Evolutionary conservation across 257 asterid genomes (phyloP).

Genomic region (Fraxinus excelsior): DNA sequence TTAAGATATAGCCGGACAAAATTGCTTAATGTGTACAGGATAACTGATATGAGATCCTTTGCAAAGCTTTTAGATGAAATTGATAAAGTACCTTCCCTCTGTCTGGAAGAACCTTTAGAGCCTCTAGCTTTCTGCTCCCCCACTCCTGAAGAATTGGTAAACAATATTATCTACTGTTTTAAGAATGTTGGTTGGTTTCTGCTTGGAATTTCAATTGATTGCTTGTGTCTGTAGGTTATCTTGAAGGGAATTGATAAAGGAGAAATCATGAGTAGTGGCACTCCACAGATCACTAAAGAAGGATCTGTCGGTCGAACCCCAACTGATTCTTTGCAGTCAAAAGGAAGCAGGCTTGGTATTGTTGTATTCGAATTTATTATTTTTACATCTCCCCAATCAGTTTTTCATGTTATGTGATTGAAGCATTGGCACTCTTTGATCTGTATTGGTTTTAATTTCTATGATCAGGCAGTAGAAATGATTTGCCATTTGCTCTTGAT

Average conservation of each 20-base stretch:
- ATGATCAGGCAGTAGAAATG: slow-evolving; percentile 67
- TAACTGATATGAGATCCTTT: slow-evolving; percentile 42
- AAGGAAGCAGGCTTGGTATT: slow-evolving; percentile 68
- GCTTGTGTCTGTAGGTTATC: slow-evolving; percentile 47
- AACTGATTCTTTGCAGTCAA: slow-evolving; percentile 63
- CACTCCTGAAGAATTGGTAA: slow-evolving; percentile 81
- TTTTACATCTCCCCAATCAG: not conserved
- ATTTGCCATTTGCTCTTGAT: slow-evolving; percentile 47
- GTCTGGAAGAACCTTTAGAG: slow-evolving; percentile 68
- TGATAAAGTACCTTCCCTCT: slow-evolving; percentile 68
- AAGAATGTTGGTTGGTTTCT: slow-evolving; percentile 2
- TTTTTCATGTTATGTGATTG: not conserved
- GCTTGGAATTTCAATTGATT: slow-evolving; percentile 20
- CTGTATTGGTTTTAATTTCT: slow-evolving; percentile 26
- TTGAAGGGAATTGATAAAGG: slow-evolving; percentile 89
- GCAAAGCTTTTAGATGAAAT: slow-evolving; percentile 51
- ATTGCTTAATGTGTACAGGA: slow-evolving; percentile 75
- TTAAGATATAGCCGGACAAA: slow-evolving; percentile 63
- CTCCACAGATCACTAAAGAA: slow-evolving; percentile 75
- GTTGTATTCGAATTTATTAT: not conserved
- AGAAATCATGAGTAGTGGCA: slow-evolving; percentile 81
- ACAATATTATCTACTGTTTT: slow-evolving; percentile 1
- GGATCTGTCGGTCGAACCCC: slow-evolving; percentile 65
- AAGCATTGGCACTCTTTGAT: slow-evolving; percentile 3
- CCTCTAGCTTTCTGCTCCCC: slow-evolving; percentile 76